A percentile compares a stretch with the other conserved stretches of the same genome.
These are phyloP conservation scores for Monosporozyma servazzii DNA, from an alignment of 805 yeast genomes.

Conservation along the genomic window DNA sequence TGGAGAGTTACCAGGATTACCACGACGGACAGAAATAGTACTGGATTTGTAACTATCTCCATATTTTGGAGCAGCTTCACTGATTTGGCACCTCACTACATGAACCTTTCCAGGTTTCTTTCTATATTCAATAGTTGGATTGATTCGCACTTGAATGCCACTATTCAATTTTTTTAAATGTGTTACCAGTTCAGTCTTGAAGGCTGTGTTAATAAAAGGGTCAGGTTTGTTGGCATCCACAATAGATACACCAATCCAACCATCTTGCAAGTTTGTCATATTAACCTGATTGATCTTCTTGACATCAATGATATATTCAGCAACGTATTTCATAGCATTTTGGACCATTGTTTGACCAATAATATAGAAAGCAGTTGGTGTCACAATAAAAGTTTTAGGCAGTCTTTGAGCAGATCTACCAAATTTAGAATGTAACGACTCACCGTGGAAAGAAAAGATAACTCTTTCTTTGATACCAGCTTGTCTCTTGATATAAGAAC, in stretches of 20 bases:
- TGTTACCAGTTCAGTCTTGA: constrained; percentile 84
- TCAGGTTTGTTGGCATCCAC: constrained; percentile 49
- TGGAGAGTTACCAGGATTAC: constrained; percentile 63
- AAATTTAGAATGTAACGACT: constrained; percentile 72
- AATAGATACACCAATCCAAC: constrained; percentile 67
- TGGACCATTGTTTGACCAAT: constrained; percentile 67
- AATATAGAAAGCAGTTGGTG: constrained; percentile 52
- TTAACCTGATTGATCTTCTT: constrained; percentile 51
- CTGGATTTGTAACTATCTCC: constrained; percentile 84
- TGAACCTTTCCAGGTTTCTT: constrained; percentile 84
- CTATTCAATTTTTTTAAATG: constrained; percentile 56
- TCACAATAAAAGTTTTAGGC: constrained; percentile 63
- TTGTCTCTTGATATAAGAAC: constrained; percentile 62
- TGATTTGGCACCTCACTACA: constrained; percentile 57
- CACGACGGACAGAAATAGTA: constrained; percentile 69
- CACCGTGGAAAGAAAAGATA: constrained; percentile 76
- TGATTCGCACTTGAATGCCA: constrained; percentile 53
- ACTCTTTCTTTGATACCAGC: constrained; percentile 62
- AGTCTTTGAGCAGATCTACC: constrained; percentile 84
- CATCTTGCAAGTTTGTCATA: constrained; percentile 73
- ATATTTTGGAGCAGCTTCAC: constrained; percentile 51
- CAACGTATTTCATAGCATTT: constrained; percentile 45
- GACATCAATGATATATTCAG: constrained; percentile 58
- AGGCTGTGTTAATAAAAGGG: constrained; percentile 64
- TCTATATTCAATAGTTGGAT: constrained; percentile 66